A percentile compares a stretch with the other conserved stretches of the same genome.
phyloP scores from a whole-genome alignment of 495 filamentous ascomycete genomes.

The Trichoderma asperelloides region DNA sequence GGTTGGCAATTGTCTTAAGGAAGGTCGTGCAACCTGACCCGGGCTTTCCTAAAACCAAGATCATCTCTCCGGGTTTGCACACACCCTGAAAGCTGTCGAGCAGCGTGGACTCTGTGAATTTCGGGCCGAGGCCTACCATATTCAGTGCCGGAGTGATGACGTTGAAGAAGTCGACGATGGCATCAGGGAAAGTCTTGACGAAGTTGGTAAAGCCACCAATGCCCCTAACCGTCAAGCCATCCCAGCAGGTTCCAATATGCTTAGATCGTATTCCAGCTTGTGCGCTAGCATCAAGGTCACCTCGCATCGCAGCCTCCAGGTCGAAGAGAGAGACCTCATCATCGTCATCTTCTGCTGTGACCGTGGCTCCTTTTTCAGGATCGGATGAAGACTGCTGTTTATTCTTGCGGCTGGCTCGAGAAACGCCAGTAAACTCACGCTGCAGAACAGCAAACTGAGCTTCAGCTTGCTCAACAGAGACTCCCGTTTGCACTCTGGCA shows the following conservation, averaged over 20 bases:
- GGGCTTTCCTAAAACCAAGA: constrained; percentile 78
- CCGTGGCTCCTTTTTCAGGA: constrained; percentile 36
- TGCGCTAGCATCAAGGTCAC: constrained; percentile 57
- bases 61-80: constrained; percentile 76
- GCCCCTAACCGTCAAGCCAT: constrained; percentile 67
- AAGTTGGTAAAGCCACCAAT: constrained; percentile 67
- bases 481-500: constrained; percentile 25
- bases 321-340: constrained; percentile 52
- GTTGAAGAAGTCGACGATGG: constrained; percentile 70
- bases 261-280: constrained; percentile 73
- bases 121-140: constrained; percentile 50
- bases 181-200: constrained; percentile 76
- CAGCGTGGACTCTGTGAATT: constrained; percentile 56
- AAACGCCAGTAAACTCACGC: constrained; percentile 60
- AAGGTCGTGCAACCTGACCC: constrained; percentile 86
- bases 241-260: constrained; percentile 73
- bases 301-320: constrained; percentile 59
- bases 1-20: constrained; percentile 75
- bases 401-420: constrained; percentile 40
- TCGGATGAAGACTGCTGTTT: constrained; percentile 28
- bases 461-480: constrained; percentile 66
- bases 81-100: constrained; percentile 46
- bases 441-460: constrained; percentile 69
- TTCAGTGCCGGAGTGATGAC: constrained; percentile 49
- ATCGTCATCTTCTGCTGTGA: constrained; percentile 42